Evolutionary conservation across 805 yeast genomes (phyloP), one percentile per base, ranked within the genome.

Genomic region (Kodamaea laetipori): DNA sequence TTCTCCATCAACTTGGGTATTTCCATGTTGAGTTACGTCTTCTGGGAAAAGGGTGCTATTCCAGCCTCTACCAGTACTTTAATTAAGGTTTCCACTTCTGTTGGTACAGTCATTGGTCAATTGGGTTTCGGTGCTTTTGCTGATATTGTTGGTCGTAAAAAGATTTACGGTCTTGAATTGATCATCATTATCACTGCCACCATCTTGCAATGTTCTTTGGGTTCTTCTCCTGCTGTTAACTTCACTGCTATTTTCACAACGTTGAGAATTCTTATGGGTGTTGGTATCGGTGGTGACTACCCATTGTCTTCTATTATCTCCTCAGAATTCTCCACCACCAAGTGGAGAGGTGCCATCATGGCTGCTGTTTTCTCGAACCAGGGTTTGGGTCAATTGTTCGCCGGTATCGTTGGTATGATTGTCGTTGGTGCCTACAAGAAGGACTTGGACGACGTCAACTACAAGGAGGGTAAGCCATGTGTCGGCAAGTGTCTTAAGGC

Each of bases 271-370:
- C 60, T 89, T 50, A 84, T 83, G 88, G 97, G 97, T 76, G 84
- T 90, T 57, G 97, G 97, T 81, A 90, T 89, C 57, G 97, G 97
- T 74, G 97, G 96, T 77, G 97, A 89, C 73, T 89, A 89, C 66
- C 96, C 97, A 54, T 76, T 90, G 58, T 87, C 96, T 12, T 87
- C 96, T n/a, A 84, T 89, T 64, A 89, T 89, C 53, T 84, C 96
- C 8, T 84, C 96, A 45, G 97, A 89, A 74, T 89, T 89, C 60
- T 78, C 96, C 19, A 87, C 96, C 47, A 89, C 96, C 54, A 88
- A 86, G 68, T 89, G 96, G 95, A 86, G 97, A 82, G 97, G 97
- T 78, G 96, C 96, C 52, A 88, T 88, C 57, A 89, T 89, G 96
- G 90, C 87, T 61, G 95, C 96, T 21, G 96, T 89, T 45, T 90